Base-by-base conservation (phyloP, 2,329 filamentous ascomycete genomes). In the Cercospora zeae-maydis region DNA sequence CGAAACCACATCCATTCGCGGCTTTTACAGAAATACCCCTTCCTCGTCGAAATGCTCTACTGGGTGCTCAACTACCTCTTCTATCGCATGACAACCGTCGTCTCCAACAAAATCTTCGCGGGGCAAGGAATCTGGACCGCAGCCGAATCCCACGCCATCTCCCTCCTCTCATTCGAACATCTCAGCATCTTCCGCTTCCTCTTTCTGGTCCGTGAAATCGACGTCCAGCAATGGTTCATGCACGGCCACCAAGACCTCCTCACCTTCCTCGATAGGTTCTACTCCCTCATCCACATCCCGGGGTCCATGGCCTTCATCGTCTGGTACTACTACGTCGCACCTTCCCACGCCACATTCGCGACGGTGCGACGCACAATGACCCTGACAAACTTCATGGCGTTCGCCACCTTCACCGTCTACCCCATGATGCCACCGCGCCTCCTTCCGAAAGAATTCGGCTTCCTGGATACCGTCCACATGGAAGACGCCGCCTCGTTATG, bases 1-100 rank as follows among this genome's bases (percentile, higher is more conserved):
- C 79, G 81, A 39, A 79, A 82, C 63, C 76, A 87, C 71, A 72
- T 83, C 49, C 86, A 88, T 74, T 87, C 84, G 64, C 80, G 85
- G 31, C 79, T 88, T 56, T 78, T 89, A 64, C 84, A 87, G 72
- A 87, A 86, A 70, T 88, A 86, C 67, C 87, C 87, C 4, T 90
- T 90, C 71, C 74, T 89, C 54, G 81, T 89, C 54, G 87, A 90
- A 74, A 89, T 89, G 86, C 88, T 89, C 73, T 90, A 90, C 77
- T 90, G 87, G 87, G 80, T 83, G 53, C 80, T 89, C 68, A 88
- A 86, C 70, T 84, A 87, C 67, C 79, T 82, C 55, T 86, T 88
- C 73, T 89, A 89, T 76, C 81, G 82, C 45, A 78, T 85, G 73
- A 87, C 65, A 1, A 63, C 63, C 11, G 49, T 67, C 16, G 60